Evolutionary conservation across 345 rosid species (phyloP), one percentile per base, ranked within the genome.

Genomic region (Euphorbia pulcherrima): DNA sequence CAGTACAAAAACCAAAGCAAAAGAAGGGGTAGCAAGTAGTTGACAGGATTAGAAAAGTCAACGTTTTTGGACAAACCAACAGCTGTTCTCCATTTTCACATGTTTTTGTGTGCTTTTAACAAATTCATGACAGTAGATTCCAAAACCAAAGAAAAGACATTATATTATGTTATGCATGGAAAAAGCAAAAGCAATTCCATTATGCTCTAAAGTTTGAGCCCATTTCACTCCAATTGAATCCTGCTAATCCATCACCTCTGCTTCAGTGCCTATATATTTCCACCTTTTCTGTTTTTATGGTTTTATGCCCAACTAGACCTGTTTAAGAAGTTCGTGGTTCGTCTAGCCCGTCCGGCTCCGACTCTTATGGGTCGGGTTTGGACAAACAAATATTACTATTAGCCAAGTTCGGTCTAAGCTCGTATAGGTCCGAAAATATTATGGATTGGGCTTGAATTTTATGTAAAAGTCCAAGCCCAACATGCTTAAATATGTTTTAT

Each of bases 61-160:
- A 81, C 83, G 75, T 77, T 70, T 44, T 44, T 67, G 60, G 60
- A 65, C 77, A 56, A 53, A 69, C 60, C 24, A 26, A 79, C 84
- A 81, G 87, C 84, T 83, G 83, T 77, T 74, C 67, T 21, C 78
- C 87, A 78, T 63, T 66, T 54, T 62, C 79, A n/a, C 64, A 12
- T 41, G 57, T 21, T 51, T 27, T 12, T 33, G n/a, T 33, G 37
- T n/a, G 5, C 30, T 16, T 27, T 21, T 29, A n/a, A 39, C 37
- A 56, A 24, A 14, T 8, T 62, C 13, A 18, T 23, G 53, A 67
- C 75, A 75, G n/a, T n/a, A n/a, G n/a, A n/a, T n/a, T n/a, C n/a
- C n/a, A n/a, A n/a, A n/a, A 21, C 14, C 33, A 39, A 26, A 23
- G 66, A 48, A 52, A 60, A 65, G 44, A 59, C 63, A 50, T 33